Evolutionary conservation across 2,329 filamentous ascomycete genomes (phyloP), one percentile per base, ranked within the genome.

Genomic region (Macrophomina pseudophaseolina): DNA sequence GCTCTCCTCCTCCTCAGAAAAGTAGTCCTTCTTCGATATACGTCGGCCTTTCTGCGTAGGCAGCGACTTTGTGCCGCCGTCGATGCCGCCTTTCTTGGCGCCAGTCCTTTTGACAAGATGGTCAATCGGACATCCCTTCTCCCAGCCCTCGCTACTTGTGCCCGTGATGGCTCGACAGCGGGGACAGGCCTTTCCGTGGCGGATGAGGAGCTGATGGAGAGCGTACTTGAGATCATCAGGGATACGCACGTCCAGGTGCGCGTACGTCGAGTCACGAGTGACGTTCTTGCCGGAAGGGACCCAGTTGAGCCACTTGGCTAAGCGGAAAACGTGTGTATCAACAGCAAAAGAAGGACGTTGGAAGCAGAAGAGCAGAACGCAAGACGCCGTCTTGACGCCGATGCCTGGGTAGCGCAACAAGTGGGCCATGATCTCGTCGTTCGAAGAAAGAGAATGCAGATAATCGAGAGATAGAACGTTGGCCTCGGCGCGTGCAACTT

Each of bases 241-340:
- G 23, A 90, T 83, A 38, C 82, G 79, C 1, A 86, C 85, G 67
- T 90, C 87, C 69, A 87, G 83, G 72, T 90, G 88, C 3, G 81
- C 82, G 71, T 86, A 88, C 0, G 86, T 85, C 1, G 82, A 85
- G 52, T 84, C 81, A n/a, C 81, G 74, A 30, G 78, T 82, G 33
- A 82, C 79, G 44, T 79, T 71, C 64, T 78, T 75, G 66, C 77
- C 68, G 56, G 80, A 74, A 0, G 87, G 87, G 1, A 89, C 80
- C 87, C 88, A 90, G 30, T 84, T 83, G 0, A 90, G 81, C 82
- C 88, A 88, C 63, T 85, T 84, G 70, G 82, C 85, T 14, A 90
- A 82, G 1, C 88, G 84, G 72, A 89, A 89, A 67, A 90, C 87
- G 74, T 90, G 88, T 1, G 88, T 90, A 70, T 90, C 88, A 8